Base-by-base conservation (phyloP, 176 grass and related monocot species). In the Tillandsia fasciculata region DNA sequence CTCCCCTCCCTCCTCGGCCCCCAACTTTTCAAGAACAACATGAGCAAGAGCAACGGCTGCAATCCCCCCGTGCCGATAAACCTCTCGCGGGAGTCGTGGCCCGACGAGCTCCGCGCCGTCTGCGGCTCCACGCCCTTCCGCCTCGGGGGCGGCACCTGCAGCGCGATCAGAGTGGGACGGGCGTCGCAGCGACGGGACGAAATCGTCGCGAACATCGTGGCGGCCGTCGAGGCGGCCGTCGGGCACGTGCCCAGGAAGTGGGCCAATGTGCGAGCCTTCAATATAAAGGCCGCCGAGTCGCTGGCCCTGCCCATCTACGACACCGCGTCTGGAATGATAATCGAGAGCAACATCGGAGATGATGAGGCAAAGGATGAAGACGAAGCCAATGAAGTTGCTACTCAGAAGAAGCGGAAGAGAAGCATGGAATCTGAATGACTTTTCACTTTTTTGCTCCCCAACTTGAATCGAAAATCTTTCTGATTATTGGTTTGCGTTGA, bases 211-310 rank as follows among this genome's bases (percentile, higher is more conserved):
- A 79, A 79, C 64, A 68, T 72, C 22, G 48, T 22, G 1, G 48
- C 9, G 4, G 77, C 68, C 1, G 18, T 71, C 64, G 56, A 71
- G 12, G 49, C 28, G 27, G 77, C 67, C 0, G 56, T 71, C 52
- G 10, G 57, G 6, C 71, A 50, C 51, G 23, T 79, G 22, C 77
- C 77, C 1, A 79, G 50, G 68, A 79, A 79, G 71, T 79, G 68
- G 77, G 10, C 49, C 51, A 79, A 72, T 26, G 53, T 79, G 9
- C 63, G 68, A 2, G 70, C 77, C 1, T 33, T 79, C 52, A 68
- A 79, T 79, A 71, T 79, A 9, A 79, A 79, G 17, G 69, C 68
- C 9, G 71, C 57, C 12, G 77, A 72, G 53, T 79, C 68, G 50
- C 12, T 79, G 58, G 77, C 77, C 9, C 53, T 79, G 68, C 77